Base-by-base conservation (phyloP, 371 early-diverging fungal species). In the Dipsacomyces acuminosporus region DNA sequence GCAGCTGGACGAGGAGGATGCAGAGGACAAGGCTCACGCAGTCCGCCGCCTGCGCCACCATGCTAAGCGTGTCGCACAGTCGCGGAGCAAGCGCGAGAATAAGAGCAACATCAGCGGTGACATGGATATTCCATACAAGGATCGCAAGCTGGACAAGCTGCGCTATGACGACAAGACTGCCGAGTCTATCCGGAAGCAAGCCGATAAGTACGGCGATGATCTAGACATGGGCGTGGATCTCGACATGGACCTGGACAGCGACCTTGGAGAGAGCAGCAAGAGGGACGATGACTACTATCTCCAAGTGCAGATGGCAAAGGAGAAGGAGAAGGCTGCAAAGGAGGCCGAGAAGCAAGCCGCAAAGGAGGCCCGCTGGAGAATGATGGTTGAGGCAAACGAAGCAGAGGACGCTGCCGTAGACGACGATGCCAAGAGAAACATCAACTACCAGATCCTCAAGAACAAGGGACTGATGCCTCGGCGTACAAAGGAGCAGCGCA, bases 391-490 rank as follows among this genome's bases (percentile, higher is more conserved):
- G 18, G 70, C 70, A 9, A 61, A 72, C 26, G 80, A 78, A 51
- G 70, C 59, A 14, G 77, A 77, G 41, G 71, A 75, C 50, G 80
- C 82, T 48, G 74, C 64, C 7, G 74, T 81, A 17, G 78, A 77
- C 3, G 78, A 65, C 33, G 82, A 79, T 54, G 73, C 78, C 42
- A 94, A 95, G 73, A 90, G 98, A 45, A 71, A 78, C 43, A 85
- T 89, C 41, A 84, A 82, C 44, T 93, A 89, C 77, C 82, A 87
- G 64, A 97, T 97, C 54, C 80, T 96, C 65, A 89, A 91, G 79
- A 97, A 97, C 81, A 89, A 87, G 80, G 98, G 98, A 48, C 81
- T 97, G 38, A 89, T 91, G 24, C 96, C 95, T 33, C 81, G 83
- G 47, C 90, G 97, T 58, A 87, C 85, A 75, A 94, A 94, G 84